Conservation (phyloP, 2,329 filamentous ascomycete species). For the Colletotrichum navitas region DNA sequence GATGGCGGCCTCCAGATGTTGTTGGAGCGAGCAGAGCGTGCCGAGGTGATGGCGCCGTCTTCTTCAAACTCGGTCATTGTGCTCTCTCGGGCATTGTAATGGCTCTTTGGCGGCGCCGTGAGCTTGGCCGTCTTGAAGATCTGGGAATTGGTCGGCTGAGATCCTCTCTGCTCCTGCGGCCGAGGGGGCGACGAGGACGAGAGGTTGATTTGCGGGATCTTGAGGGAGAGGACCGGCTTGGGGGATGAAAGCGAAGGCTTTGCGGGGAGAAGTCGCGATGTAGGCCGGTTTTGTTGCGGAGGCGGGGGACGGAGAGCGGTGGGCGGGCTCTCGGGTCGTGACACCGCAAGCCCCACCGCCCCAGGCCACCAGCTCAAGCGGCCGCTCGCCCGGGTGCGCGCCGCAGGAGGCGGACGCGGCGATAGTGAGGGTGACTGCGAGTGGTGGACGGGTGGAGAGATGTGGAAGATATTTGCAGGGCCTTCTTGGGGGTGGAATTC, state of each 20-base stretch:
- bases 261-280: slow-evolving; percentile 60
- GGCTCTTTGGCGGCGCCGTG: slow-evolving; percentile 39
- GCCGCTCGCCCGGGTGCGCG: slow-evolving; percentile 34
- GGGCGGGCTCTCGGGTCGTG: slow-evolving; percentile 48
- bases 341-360: slow-evolving; percentile 61
- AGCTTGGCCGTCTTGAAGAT: slow-evolving; percentile 38
- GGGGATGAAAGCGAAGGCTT: slow-evolving; percentile 48
- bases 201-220: slow-evolving; percentile 49
- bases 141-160: slow-evolving; percentile 41
- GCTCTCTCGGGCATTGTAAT: slow-evolving; percentile 54
- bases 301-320: slow-evolving; percentile 32
- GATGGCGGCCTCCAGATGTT: slow-evolving; percentile 66
- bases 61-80: slow-evolving; percentile 67
- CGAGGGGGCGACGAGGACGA: slow-evolving; percentile 18
- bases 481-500: slow-evolving; percentile 42
- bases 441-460: slow-evolving; percentile 56
- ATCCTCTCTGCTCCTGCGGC: slow-evolving; percentile 17
- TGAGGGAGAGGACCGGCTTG: slow-evolving; percentile 58
- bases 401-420: slow-evolving; percentile 17
- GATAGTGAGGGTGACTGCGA: slow-evolving; percentile 46
- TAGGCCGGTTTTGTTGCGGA: slow-evolving; percentile 47
- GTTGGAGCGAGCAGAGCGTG: slow-evolving; percentile 49
- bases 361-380: slow-evolving; percentile 51
- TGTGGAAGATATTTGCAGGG: slow-evolving; percentile 52
- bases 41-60: slow-evolving; percentile 55